Evolutionary conservation across 148 eudicot species (phyloP).

Genomic region (Fallopia convolvulus): DNA sequence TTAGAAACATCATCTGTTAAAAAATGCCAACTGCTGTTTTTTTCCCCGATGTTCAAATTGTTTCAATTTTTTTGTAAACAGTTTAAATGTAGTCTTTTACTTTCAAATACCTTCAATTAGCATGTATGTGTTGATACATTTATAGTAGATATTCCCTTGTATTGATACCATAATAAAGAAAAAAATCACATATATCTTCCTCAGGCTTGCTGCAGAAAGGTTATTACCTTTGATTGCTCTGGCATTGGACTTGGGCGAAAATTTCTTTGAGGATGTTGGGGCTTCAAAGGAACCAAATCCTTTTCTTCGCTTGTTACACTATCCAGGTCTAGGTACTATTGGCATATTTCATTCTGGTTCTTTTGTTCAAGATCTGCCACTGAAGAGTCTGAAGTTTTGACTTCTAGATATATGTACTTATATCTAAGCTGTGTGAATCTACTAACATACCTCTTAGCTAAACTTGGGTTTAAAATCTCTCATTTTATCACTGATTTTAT

Average conservation of each 20-base stretch:
- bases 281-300: slow-evolving; percentile 42
- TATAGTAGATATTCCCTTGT: neutral
- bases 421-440: neutral
- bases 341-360: neutral
- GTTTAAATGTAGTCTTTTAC: neutral
- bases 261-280: slow-evolving; percentile 45
- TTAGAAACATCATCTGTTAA: neutral
- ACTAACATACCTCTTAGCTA: neutral
- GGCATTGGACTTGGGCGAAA: slow-evolving; percentile 62
- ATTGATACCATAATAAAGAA: neutral
- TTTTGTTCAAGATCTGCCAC: neutral
- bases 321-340: slow-evolving; percentile 43
- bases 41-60: neutral
- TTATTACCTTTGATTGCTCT: slow-evolving; percentile 48
- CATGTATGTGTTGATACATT: neutral
- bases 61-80: neutral
- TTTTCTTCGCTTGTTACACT: slow-evolving; percentile 68
- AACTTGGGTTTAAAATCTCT: neutral
- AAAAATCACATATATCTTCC: neutral
- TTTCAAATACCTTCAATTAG: neutral
- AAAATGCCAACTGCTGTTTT: neutral
- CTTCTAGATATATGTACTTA: neutral
- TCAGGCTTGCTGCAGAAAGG: slow-evolving; percentile 51
- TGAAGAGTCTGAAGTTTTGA: neutral
- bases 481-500: too few relatives aligned